A percentile compares a stretch with the other conserved stretches of the same genome.
Conservation (phyloP, 2,329 filamentous ascomycete species). For the Fusarium chaquense region DNA sequence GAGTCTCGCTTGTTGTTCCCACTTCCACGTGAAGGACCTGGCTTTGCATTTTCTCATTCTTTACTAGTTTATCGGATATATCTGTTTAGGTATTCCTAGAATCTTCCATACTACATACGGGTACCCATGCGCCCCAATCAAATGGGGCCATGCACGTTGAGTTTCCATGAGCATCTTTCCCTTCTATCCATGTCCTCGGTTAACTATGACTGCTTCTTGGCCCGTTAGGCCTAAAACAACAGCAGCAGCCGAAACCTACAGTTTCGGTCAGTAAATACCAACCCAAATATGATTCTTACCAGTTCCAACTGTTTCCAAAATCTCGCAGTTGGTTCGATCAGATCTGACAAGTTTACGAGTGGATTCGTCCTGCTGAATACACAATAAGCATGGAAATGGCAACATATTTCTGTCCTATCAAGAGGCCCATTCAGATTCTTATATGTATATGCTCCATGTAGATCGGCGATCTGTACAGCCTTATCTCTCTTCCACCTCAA, state of each 20-base stretch:
- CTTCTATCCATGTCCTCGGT: constrained; percentile 10
- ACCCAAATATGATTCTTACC: neutral
- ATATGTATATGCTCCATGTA: neutral
- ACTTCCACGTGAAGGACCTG: neutral
- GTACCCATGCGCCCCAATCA: constrained; percentile 19
- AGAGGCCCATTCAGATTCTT: neutral
- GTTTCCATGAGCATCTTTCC: constrained; percentile 4
- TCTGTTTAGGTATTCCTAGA: neutral
- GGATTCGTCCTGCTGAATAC: neutral
- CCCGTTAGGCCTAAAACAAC: neutral
- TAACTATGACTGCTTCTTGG: neutral
- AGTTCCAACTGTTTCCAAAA: neutral
- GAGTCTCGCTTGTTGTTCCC: neutral
- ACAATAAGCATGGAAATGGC: neutral
- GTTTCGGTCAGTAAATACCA: neutral
- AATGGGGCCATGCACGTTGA: neutral
- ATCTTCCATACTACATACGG: constrained; percentile 10
- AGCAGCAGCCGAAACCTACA: neutral
- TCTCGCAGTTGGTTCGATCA: neutral
- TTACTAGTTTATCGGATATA: neutral
- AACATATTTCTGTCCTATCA: neutral
- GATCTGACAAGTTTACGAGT: neutral
- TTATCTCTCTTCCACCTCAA: neutral
- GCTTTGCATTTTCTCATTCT: neutral
- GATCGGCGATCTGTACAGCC: neutral